A percentile compares a stretch with the other conserved stretches of the same genome.
phyloP scores from a whole-genome alignment of 1,284 basidiomycete species.

The Amylostereum areolatum region DNA sequence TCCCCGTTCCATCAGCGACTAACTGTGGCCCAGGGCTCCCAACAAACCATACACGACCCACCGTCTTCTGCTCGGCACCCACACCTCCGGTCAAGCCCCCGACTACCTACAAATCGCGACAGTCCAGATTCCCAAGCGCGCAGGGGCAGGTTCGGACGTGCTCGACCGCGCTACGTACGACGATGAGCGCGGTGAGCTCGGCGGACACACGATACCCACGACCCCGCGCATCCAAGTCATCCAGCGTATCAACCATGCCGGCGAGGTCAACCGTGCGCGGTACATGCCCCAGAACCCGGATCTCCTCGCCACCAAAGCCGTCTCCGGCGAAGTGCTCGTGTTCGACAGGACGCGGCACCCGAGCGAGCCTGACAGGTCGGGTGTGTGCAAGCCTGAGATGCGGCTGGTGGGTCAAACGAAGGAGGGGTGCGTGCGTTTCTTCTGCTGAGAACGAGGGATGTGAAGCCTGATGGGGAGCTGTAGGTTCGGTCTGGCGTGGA shows the following conservation, averaged over 20 bases:
- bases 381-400: slow-evolving; percentile 89
- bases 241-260: slow-evolving; percentile 93
- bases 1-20: not conserved
- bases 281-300: slow-evolving; percentile 99
- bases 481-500: slow-evolving; percentile 95
- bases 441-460: slow-evolving; percentile 1
- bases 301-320: slow-evolving; percentile 91
- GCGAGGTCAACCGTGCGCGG: slow-evolving; percentile 94
- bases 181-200: slow-evolving; percentile 90
- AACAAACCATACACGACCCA: slow-evolving; percentile 92
- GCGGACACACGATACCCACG: slow-evolving; percentile 76
- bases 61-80: slow-evolving; percentile 92
- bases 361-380: slow-evolving; percentile 82
- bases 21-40: slow-evolving; percentile 48
- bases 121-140: slow-evolving; percentile 86
- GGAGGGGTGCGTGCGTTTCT: slow-evolving; percentile 75
- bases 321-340: slow-evolving; percentile 85
- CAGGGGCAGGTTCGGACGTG: slow-evolving; percentile 57
- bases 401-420: slow-evolving; percentile 83
- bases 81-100: slow-evolving; percentile 92
- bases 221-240: slow-evolving; percentile 83
- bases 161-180: slow-evolving; percentile 83
- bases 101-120: slow-evolving; percentile 97
- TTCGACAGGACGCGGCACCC: slow-evolving; percentile 98
- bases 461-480: slow-evolving; percentile 8